Evolutionary conservation across 495 filamentous ascomycete genomes (phyloP), one percentile per base, ranked within the genome.

Genomic region (Durotheca rogersii): DNA sequence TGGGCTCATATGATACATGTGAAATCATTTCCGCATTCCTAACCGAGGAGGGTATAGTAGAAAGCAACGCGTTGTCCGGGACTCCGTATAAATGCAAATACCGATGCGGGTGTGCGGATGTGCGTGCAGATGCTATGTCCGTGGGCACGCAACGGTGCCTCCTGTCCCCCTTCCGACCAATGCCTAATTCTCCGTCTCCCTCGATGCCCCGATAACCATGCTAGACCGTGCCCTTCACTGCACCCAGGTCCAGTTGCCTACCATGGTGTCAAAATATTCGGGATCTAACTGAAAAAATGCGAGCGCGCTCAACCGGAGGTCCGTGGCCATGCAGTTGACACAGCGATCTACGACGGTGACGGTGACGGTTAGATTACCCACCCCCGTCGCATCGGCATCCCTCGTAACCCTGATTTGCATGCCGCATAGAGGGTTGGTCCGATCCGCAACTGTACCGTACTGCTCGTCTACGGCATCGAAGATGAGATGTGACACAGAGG

Each of bases 261-360:
- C 53, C 4, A 89, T 82, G 33, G 82, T 74, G 0, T 87, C 86
- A 31, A 72, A 59, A 21, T 62, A 72, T 29, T 76, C 54, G 3
- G 77, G 65, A 2, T 83, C 86, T 40, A 91, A 51, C 44, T 72
- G 57, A 18, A 74, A 67, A 64, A 91, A 91, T 7, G 82, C 79
- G 3, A 65, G 61, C 4, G 74, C 65, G 9, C 77, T 83, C 14
- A 88, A 73, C 71, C 91, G 87, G 7, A 92, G 45, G 70, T 91
- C 87, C 3, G 71, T 71, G 10, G 76, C 68, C 30, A 67, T 51
- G 60, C 89, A 91, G 0, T 81, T 84, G 10, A 60, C 74, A 69
- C 89, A 92, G 23, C 87, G 70, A 72, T 93, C 89, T 10, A 89
- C 86, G 0, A 94, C 82, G 31, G 65, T 82, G 3, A 90, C 79